A percentile compares a stretch with the other conserved stretches of the same genome.
These are phyloP conservation scores for Dothideomycetidae sp. DNA, from an alignment of 2,329 filamentous ascomycete genomes.

Conservation along the genomic window DNA sequence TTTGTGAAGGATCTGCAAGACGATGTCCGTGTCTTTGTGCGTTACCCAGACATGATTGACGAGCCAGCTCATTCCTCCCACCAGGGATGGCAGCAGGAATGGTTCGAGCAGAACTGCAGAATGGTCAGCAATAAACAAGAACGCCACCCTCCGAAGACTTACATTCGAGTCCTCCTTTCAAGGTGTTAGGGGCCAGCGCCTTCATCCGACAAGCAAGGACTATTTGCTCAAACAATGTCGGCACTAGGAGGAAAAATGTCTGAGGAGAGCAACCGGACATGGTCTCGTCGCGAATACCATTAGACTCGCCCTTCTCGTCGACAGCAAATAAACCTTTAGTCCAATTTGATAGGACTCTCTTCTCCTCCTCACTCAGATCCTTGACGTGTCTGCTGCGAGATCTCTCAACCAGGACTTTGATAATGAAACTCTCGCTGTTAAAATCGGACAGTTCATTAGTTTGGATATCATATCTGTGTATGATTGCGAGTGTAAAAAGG, in stretches of 20 bases:
- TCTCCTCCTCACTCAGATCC: conserved; percentile 51
- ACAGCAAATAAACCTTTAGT: conserved; percentile 63
- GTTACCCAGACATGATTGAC: conserved; percentile 54
- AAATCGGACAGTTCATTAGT: conserved; percentile 48
- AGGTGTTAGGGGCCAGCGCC: conserved; percentile 50
- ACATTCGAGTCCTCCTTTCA: conserved; percentile 67
- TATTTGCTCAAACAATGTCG: conserved; percentile 63
- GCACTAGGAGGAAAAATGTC: conserved; percentile 66
- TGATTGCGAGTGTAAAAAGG: conserved; percentile 57
- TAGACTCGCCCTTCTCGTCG: conserved; percentile 39
- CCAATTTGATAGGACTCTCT: conserved; percentile 56
- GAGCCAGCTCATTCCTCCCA: conserved; percentile 59
- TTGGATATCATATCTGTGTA: conserved; percentile 60
- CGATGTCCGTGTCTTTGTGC: conserved; percentile 47
- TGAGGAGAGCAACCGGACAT: conserved; percentile 72
- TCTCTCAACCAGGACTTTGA: conserved; percentile 48
- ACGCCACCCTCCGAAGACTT: conserved; percentile 24
- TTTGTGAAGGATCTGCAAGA: conserved; percentile 58
- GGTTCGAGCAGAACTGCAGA: conserved; percentile 57
- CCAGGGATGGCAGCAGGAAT: conserved; percentile 63
- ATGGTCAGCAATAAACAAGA: conserved; percentile 8
- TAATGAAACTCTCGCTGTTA: conserved; percentile 50
- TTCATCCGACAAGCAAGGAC: conserved; percentile 54
- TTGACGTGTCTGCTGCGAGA: conserved; percentile 43
- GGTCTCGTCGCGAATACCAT: conserved; percentile 62